Percentiles rank a stretch among this genome's conserved stretches.
Evolutionary conservation across 106 monocot genomes (phyloP).

Genomic region (Amphibolis antarctica): DNA sequence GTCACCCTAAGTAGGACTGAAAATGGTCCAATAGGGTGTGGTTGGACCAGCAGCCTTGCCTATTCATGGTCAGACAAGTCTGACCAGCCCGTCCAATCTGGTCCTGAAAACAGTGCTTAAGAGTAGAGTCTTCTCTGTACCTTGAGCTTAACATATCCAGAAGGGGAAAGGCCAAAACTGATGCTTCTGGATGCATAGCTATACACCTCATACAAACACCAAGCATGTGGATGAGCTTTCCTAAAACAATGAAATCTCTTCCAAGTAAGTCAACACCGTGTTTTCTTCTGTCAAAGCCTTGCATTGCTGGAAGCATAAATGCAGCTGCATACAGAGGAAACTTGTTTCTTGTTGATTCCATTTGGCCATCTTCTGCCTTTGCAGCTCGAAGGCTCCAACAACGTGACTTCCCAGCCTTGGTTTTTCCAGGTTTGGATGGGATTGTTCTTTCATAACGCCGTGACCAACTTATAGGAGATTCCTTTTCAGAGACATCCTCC

Average conservation of each 20-base stretch:
- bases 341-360: slow-evolving; percentile 51
- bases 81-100: too few relatives aligned
- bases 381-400: slow-evolving; percentile 53
- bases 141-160: slow-evolving; percentile 87
- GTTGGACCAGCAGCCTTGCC: too few relatives aligned
- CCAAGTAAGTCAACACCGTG: slow-evolving; percentile 85
- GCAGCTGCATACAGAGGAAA: slow-evolving; percentile 98
- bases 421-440: slow-evolving; percentile 69
- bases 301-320: slow-evolving; percentile 94
- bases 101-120: too few relatives aligned
- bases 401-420: slow-evolving; percentile 72
- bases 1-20: too few relatives aligned
- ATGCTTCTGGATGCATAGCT: slow-evolving; percentile 91
- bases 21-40: too few relatives aligned
- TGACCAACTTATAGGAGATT: slow-evolving; percentile 53
- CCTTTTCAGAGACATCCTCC: slow-evolving; percentile 59
- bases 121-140: slow-evolving; percentile 21
- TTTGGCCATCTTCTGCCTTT: slow-evolving; percentile 14
- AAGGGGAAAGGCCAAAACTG: slow-evolving; percentile 54
- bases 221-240: slow-evolving; percentile 90
- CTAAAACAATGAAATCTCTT: slow-evolving; percentile 90
- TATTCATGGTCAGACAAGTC: too few relatives aligned
- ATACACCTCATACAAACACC: slow-evolving; percentile 92
- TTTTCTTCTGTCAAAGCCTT: slow-evolving; percentile 73
- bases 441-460: slow-evolving; percentile 73